A percentile compares a stretch with the other conserved stretches of the same genome.
Conservation (phyloP, 257 asterid species). For the Salvia splendens region DNA sequence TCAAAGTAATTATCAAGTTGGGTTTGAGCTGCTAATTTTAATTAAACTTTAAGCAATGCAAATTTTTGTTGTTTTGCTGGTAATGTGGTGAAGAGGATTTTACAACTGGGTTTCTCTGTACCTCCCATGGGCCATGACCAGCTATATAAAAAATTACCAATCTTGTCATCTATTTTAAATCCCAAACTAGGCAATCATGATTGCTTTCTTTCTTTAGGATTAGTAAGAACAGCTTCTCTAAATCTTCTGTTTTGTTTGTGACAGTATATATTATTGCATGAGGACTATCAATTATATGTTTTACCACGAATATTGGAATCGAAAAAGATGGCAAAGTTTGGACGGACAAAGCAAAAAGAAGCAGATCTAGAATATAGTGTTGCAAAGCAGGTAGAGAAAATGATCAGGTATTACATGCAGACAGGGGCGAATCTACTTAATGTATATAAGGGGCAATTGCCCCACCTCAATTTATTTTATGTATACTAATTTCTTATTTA, state of each 20-base stretch:
- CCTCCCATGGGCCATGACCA: constrained; percentile 62
- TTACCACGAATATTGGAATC: constrained; percentile 91
- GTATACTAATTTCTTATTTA: no score
- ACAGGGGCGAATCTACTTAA: no score
- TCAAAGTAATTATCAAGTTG: constrained; percentile 7
- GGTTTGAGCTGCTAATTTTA: neutral
- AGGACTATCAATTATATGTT: constrained; percentile 88
- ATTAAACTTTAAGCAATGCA: neutral
- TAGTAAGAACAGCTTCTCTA: constrained; percentile 20
- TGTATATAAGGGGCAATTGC: no score
- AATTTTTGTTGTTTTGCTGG: no score
- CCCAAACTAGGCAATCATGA: neutral
- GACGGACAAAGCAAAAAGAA: constrained; percentile 92
- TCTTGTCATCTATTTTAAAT: constrained; percentile 25
- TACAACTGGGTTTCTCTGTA: constrained; percentile 36
- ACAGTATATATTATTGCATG: constrained; percentile 88
- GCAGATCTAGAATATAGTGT: constrained; percentile 98
- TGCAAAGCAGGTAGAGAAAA: constrained; percentile 99
- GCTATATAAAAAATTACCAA: constrained; percentile 40
- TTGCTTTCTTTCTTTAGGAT: constrained; percentile 21
- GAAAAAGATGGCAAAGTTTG: constrained; percentile 96
- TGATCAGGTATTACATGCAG: constrained; percentile 72
- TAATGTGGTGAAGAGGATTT: constrained; percentile 51
- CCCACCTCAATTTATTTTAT: no score
- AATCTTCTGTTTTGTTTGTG: constrained; percentile 31